Evolutionary conservation across 495 filamentous ascomycete species (phyloP).

Genomic region (Penicillium bialowiezense): DNA sequence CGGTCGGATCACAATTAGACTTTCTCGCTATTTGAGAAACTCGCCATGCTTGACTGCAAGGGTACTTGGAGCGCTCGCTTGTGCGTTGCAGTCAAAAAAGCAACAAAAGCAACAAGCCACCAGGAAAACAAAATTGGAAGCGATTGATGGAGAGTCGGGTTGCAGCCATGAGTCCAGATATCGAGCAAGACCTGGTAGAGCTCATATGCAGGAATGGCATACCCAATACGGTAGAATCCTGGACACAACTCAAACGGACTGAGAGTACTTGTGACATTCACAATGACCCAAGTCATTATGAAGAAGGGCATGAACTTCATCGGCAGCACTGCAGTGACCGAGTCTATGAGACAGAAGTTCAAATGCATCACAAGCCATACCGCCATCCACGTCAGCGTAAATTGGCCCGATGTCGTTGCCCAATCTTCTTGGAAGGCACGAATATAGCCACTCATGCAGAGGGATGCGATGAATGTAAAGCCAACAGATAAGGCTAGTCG

Average conservation of each 20-base stretch:
- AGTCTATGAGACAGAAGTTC: conserved; percentile 42
- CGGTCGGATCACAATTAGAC: too few relatives aligned
- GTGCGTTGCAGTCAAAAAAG: too few relatives aligned
- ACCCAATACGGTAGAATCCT: conserved; percentile 41
- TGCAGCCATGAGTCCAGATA: conserved; percentile 46
- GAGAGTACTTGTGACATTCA: conserved; percentile 40
- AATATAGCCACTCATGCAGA: conserved; percentile 39
- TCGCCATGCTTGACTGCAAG: too few relatives aligned
- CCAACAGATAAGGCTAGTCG: conserved; percentile 33
- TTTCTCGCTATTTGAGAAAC: too few relatives aligned
- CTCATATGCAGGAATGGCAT: conserved; percentile 42
- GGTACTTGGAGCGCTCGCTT: too few relatives aligned
- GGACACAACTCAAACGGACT: conserved; percentile 39
- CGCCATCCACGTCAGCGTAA: conserved; percentile 37
- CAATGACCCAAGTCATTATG: conserved; percentile 41
- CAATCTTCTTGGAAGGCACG: conserved; percentile 45
- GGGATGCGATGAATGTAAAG: conserved; percentile 39
- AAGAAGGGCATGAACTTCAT: conserved; percentile 35
- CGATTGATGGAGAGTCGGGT: conserved; percentile 31
- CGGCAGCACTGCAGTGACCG: conserved; percentile 37
- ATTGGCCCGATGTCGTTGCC: conserved; percentile 39
- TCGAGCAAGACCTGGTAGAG: conserved; percentile 38
- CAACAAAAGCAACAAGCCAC: conserved; percentile 17
- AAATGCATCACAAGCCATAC: conserved; percentile 46
- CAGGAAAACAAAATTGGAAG: conserved; percentile 39